Evolutionary conservation across 2,329 filamentous ascomycete species (phyloP).

Genomic region (Aspergillus ustus): DNA sequence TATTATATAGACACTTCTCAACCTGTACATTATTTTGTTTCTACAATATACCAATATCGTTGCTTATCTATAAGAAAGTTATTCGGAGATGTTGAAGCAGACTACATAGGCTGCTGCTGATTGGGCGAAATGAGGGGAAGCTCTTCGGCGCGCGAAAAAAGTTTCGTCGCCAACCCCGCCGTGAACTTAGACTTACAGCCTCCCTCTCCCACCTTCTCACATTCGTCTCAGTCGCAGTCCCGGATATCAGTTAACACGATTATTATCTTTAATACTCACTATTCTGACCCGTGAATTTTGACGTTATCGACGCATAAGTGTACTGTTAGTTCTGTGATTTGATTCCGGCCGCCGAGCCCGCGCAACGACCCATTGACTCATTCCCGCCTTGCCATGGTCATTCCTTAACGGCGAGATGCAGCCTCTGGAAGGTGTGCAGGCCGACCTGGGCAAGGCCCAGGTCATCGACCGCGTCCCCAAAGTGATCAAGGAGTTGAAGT

Average conservation of each 20-base stretch:
- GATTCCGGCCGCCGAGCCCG: slow-evolving; percentile 11
- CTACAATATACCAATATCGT: not conserved
- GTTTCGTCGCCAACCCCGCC: slow-evolving; percentile 35
- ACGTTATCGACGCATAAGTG: not conserved
- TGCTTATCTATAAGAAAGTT: not conserved
- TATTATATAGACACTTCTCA: not conserved
- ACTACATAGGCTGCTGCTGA: slow-evolving; percentile 17
- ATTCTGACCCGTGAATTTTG: not conserved
- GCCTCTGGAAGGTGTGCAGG: slow-evolving; percentile 48
- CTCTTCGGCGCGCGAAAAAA: slow-evolving; percentile 22
- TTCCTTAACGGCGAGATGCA: slow-evolving; percentile 45
- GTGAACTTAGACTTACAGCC: slow-evolving; percentile 25
- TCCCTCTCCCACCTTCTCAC: slow-evolving; percentile 17
- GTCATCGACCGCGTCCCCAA: slow-evolving; percentile 87
- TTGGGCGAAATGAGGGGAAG: slow-evolving; percentile 23
- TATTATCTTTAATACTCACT: not conserved
- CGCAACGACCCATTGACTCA: slow-evolving; percentile 25
- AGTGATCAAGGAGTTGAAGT: slow-evolving; percentile 90
- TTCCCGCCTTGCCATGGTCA: slow-evolving; percentile 42
- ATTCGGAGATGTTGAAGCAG: not conserved
- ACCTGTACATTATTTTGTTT: slow-evolving; percentile 1
- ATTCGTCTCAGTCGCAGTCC: not conserved
- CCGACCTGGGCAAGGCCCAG: slow-evolving; percentile 74
- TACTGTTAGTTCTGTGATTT: not conserved
- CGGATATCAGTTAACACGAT: not conserved